These are phyloP conservation scores for Chaetothyriales sp. DNA, from an alignment of 2,329 filamentous ascomycete genomes.

Conservation along the genomic window DNA sequence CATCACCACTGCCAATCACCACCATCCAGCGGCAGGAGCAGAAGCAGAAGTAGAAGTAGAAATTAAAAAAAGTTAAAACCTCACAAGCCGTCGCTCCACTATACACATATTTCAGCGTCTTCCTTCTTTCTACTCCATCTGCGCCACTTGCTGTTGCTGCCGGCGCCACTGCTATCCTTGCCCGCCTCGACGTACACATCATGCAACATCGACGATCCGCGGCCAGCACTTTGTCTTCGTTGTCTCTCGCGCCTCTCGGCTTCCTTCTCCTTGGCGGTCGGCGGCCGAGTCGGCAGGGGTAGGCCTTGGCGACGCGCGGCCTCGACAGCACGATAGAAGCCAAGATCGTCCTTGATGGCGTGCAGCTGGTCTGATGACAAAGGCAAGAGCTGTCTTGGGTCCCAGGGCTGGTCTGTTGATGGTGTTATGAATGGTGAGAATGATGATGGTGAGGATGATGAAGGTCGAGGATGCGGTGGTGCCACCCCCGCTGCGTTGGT, in stretches of 20 bases:
- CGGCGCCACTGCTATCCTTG: not conserved
- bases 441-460: no score
- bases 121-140: not conserved
- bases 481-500: no score
- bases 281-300: slow-evolving; percentile 4
- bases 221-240: slow-evolving; percentile 17
- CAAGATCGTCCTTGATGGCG: slow-evolving; percentile 3
- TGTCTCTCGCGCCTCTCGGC: slow-evolving; percentile 1
- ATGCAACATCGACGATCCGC: not conserved
- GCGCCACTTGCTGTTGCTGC: not conserved
- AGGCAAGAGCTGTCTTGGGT: not conserved
- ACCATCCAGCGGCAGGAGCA: no score
- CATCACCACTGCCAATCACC: no score
- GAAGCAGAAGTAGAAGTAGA: no score
- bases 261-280: slow-evolving; percentile 5
- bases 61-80: no score
- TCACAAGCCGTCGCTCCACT: not conserved
- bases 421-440: not conserved
- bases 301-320: not conserved
- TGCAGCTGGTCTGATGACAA: slow-evolving; percentile 2
- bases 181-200: not conserved
- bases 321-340: slow-evolving; percentile 6
- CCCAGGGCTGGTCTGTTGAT: not conserved
- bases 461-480: no score
- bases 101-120: not conserved